Percentiles rank a stretch among this genome's conserved stretches.
phyloP scores from a whole-genome alignment of 2,329 filamentous ascomycete species.

The Cercospora sesami region DNA sequence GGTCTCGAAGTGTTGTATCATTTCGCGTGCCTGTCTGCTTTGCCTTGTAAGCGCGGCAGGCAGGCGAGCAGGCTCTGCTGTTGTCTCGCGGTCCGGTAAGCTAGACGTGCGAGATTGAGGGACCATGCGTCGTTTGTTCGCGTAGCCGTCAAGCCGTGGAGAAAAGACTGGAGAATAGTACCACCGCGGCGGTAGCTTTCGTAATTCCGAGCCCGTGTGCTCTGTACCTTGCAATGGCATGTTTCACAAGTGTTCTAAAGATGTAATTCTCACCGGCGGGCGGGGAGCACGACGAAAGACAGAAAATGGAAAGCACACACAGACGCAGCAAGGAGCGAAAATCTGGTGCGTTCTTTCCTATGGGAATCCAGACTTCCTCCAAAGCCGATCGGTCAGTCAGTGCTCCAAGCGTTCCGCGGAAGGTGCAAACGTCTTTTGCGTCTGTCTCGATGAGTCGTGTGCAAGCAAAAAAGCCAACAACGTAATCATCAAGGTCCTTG shows the following conservation, averaged over 20 bases:
- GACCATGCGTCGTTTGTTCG: background rate
- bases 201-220: background rate
- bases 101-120: background rate
- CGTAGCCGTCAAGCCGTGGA: background rate
- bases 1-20: background rate
- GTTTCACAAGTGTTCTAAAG: background rate
- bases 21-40: background rate
- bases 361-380: background rate
- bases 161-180: background rate
- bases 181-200: background rate
- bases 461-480: background rate
- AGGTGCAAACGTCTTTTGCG: background rate
- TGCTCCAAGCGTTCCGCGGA: background rate
- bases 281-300: background rate
- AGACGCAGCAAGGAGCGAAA: background rate
- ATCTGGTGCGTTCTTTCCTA: background rate
- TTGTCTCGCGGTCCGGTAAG: background rate
- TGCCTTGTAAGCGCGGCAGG: background rate
- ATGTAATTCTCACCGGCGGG: background rate
- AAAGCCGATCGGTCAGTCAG: background rate
- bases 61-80: background rate
- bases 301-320: background rate
- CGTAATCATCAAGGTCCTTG: background rate
- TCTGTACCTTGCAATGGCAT: background rate
- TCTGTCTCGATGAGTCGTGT: background rate